Evolutionary conservation across 176 grass and related monocot genomes (phyloP).

Genomic region (Alopecurus myosuroides): DNA sequence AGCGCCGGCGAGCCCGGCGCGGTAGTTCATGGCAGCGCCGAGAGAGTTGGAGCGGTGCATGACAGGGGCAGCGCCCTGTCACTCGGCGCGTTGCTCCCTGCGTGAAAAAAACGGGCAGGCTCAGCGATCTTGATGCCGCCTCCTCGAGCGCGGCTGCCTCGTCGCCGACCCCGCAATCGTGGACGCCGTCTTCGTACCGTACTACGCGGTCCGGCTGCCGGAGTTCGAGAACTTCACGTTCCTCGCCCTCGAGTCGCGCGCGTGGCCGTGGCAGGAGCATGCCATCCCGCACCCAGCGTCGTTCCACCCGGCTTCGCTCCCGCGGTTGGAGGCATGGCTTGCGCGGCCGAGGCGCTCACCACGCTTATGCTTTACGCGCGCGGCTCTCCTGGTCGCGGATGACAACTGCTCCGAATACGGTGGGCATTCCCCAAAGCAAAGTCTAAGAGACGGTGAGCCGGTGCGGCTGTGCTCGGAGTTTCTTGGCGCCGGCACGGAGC

Average conservation of each 20-base stretch:
- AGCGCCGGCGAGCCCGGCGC: no score
- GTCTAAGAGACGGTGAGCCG: background rate
- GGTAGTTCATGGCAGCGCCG: no score
- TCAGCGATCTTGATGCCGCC: no score
- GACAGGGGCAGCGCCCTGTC: no score
- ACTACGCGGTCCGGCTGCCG: constrained; percentile 61
- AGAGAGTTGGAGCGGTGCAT: no score
- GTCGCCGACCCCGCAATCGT: constrained; percentile 22
- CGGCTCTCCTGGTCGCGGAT: background rate
- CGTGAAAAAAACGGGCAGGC: no score
- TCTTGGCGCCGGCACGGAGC: no score
- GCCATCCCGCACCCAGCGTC: constrained; percentile 64
- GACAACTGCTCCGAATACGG: background rate
- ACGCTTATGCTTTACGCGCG: no score
- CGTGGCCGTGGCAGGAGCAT: constrained; percentile 87
- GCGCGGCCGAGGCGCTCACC: constrained; percentile 21
- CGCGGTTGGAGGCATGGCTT: constrained; percentile 44
- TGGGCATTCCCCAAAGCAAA: background rate
- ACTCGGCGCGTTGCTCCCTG: no score
- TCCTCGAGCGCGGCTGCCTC: no score
- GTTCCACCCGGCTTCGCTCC: constrained; percentile 57
- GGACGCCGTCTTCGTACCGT: constrained; percentile 73
- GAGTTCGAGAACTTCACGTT: constrained; percentile 68
- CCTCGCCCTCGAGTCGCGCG: constrained; percentile 48
- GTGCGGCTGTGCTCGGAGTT: background rate